These are phyloP conservation scores for Gnomoniopsis smithogilvyi DNA, from an alignment of 2,329 filamentous ascomycete species.

Conservation along the genomic window DNA sequence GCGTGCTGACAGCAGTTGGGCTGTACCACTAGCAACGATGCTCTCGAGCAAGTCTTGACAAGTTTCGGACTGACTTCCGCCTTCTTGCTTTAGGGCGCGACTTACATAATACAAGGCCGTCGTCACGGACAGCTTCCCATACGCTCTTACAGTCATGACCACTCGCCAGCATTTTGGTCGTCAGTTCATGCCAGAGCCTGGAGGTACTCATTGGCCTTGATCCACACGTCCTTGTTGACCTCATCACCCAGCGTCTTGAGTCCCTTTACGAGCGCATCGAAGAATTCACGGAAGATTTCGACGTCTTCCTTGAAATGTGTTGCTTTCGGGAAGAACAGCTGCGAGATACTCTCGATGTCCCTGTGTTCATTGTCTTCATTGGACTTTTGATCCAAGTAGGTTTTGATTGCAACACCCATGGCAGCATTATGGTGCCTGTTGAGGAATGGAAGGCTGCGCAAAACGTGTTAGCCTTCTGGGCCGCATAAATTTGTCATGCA, in stretches of 20 bases:
- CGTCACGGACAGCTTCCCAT: no score
- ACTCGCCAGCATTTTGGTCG: neutral
- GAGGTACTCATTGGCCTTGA: slow-evolving; percentile 53
- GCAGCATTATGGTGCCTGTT: slow-evolving; percentile 17
- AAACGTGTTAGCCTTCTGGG: slow-evolving; percentile 17
- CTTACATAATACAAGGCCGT: no score
- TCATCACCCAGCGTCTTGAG: slow-evolving; percentile 51
- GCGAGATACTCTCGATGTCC: slow-evolving; percentile 24
- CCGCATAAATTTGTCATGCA: neutral
- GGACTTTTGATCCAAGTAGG: slow-evolving; percentile 14
- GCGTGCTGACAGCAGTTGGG: no score
- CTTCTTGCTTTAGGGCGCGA: no score
- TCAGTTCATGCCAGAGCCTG: slow-evolving; percentile 28
- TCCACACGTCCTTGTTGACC: slow-evolving; percentile 53
- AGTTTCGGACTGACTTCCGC: no score
- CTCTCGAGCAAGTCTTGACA: no score
- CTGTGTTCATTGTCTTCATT: slow-evolving; percentile 21
- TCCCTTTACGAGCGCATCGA: slow-evolving; percentile 54
- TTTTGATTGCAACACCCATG: slow-evolving; percentile 18
- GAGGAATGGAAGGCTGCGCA: slow-evolving; percentile 16
- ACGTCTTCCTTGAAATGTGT: slow-evolving; percentile 59
- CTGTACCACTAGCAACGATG: no score
- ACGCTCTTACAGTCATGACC: neutral
- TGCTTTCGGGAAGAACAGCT: slow-evolving; percentile 48
- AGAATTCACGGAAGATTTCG: slow-evolving; percentile 53